Evolutionary conservation across 2,329 filamentous ascomycete genomes (phyloP).

Genomic region (Botrytis byssoidea): DNA sequence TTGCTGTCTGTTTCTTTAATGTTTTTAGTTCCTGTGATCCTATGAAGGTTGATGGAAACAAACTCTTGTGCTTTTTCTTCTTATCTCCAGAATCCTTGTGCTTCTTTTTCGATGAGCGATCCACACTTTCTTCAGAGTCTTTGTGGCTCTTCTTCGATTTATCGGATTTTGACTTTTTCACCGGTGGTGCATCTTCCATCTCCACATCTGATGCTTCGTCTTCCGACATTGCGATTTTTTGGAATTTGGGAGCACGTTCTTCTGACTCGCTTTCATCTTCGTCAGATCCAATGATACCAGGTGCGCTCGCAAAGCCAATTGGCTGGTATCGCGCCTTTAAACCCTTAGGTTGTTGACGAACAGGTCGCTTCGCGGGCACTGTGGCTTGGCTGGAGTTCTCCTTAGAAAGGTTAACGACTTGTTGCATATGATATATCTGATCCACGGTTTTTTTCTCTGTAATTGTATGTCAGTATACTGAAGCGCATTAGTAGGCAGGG

Average conservation of each 20-base stretch:
- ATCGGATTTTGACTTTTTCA: slow-evolving; percentile 16
- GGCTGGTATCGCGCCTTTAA: slow-evolving; percentile 67
- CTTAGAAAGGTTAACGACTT: slow-evolving; percentile 53
- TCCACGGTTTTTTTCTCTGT: slow-evolving; percentile 45
- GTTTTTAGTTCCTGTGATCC: slow-evolving; percentile 7
- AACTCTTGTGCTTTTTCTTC: slow-evolving; percentile 32
- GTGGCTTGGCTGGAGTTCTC: slow-evolving; percentile 39
- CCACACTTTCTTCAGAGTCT: slow-evolving; percentile 19
- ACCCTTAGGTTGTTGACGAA: slow-evolving; percentile 65
- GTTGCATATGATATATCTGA: slow-evolving; percentile 63
- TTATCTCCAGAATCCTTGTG: slow-evolving; percentile 28
- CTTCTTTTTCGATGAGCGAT: slow-evolving; percentile 31
- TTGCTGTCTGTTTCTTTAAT: slow-evolving; percentile 5
- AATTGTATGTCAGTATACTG: slow-evolving; percentile 10
- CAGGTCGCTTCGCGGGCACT: slow-evolving; percentile 49
- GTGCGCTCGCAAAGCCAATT: slow-evolving; percentile 55
- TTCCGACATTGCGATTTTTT: slow-evolving; percentile 2
- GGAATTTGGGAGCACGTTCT: slow-evolving; percentile 21
- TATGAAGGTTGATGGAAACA: neutral
- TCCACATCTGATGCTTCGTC: slow-evolving; percentile 24
- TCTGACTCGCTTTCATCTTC: slow-evolving; percentile 29
- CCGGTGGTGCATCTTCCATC: slow-evolving; percentile 25
- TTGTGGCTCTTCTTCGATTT: slow-evolving; percentile 19
- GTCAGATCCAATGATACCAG: slow-evolving; percentile 42
- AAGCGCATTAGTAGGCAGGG: neutral